Base-by-base conservation (phyloP, 768 basidiomycete genomes). In the Sporobolomyces roseus region DNA sequence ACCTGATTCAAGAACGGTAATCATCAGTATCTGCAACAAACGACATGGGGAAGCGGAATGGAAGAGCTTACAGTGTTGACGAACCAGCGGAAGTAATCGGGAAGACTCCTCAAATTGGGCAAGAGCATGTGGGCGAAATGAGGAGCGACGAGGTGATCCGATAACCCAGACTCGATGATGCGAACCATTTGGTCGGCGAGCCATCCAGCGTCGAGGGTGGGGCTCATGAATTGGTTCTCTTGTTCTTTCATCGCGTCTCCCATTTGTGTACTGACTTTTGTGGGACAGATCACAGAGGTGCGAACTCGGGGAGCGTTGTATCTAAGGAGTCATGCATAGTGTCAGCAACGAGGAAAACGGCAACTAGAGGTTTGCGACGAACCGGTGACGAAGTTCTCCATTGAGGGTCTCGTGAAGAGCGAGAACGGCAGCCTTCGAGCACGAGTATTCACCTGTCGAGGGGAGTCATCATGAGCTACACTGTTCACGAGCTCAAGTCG, bases 261-360 rank as follows among this genome's bases (percentile, higher is more conserved):
- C 51, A 71, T 58, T 35, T 66, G 64, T 5, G 70, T 71, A 13
- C 33, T 38, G 43, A 71, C 70, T 27, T 71, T 71, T 19, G 65
- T 71, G 17, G 70, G 70, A 51, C 70, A 71, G 43, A 66, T 53
- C 55, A 71, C 65, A 23, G 65, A 63, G 0, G 70, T 71, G 38
- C 70, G 64, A 4, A 71, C 70, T 21, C 56, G 53, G 25, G 70
- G 65, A 12, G 70, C 70, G 56, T 66, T 66, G 65, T 71, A 71
- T 14, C 70, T 71, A 46, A 2, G 4, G 2, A 12, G 38, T 41
- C 38, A 41, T 17, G 17, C 13, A 5, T 14, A 17, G n/a, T 10
- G 45, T 46, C 12, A 19, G 13, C 1, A 14, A 41, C 38, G 8
- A 21, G 14, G 17, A 27, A 9, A n/a, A 13, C 12, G 35, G 35